A percentile compares a stretch with the other conserved stretches of the same genome.
These are phyloP conservation scores for Rhytidhysteron rufulum DNA, from an alignment of 2,329 filamentous ascomycete species.

Conservation along the genomic window DNA sequence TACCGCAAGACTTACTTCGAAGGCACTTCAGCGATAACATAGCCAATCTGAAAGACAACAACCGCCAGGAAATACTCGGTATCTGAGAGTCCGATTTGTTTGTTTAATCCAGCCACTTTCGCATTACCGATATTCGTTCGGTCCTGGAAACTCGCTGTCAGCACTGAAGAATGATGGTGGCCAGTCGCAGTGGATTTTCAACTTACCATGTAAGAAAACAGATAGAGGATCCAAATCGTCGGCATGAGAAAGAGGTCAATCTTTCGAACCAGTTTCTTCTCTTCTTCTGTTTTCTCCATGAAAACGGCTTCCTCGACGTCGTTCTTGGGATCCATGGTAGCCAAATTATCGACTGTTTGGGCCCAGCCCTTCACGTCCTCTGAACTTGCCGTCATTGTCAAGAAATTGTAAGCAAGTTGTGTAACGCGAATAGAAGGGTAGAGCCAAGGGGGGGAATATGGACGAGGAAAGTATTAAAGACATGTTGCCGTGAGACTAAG, in stretches of 20 bases:
- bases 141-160: constrained; percentile 13
- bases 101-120: constrained; percentile 26
- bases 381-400: constrained; percentile 6
- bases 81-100: constrained; percentile 32
- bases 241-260: constrained; percentile 22
- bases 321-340: constrained; percentile 7
- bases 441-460: background rate
- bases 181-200: no score
- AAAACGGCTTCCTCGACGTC: constrained; percentile 6
- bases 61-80: constrained; percentile 46
- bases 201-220: constrained; percentile 20
- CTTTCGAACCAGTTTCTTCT: constrained; percentile 17
- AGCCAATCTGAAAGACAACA: constrained; percentile 20
- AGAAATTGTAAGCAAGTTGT: background rate
- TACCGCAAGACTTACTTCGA: constrained; percentile 12
- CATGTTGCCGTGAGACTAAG: no score
- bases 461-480: no score
- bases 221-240: constrained; percentile 20
- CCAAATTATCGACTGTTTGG: constrained; percentile 11
- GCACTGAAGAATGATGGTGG: no score
- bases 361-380: constrained; percentile 10
- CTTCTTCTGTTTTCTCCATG: constrained; percentile 8
- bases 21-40: constrained; percentile 20
- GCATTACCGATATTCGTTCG: constrained; percentile 40
- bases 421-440: background rate